Evolutionary conservation across 2,329 filamentous ascomycete genomes (phyloP), one percentile per base, ranked within the genome.

Genomic region (Ophiostoma quercus): DNA sequence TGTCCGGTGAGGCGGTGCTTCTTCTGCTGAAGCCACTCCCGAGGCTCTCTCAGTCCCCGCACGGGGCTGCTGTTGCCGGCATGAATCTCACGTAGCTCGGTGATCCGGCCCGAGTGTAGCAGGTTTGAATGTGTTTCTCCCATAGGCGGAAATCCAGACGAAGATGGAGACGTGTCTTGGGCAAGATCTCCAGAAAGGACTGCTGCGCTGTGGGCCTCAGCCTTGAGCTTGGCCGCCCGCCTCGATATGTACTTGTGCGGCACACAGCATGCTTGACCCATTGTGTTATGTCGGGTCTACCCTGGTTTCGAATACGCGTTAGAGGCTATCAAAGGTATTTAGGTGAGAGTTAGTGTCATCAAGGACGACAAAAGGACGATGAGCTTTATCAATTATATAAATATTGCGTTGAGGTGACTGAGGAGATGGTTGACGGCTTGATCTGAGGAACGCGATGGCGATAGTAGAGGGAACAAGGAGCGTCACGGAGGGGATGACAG

Each of bases 211-310:
- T 16, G 25, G 1, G 67, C 67, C 19, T 68, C 67, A 2, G 67
- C 67, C n/a, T 68, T 68, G 32, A 68, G 11, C 14, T 68, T 62
- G 67, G 67, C 67, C 9, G 14, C 12, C 19, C 47, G 67, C 25
- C 37, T 68, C 9, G 67, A 22, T 7, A 11, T 32, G 29, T 12
- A 32, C n/a, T 12, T 51, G 12, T 14, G 32, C 9, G 67, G 67
- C 8, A 60, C 34, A n/a, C 67, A 68, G 19, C 67, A 68, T 1
- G 25, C 67, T 29, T 68, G 67, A 25, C 67, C 67, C 67, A 68
- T 68, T 25, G 34, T 68, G 19, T 19, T 9, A 22, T 29, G 39
- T 43, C n/a, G 25, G 22, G 16, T 62, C 51, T 62, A 8, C 9
- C n/a, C 16, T 41, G 4, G 4, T n/a, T 7, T 57, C 11, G 22